Base-by-base conservation (phyloP, 2,329 filamentous ascomycete genomes). In the Trichoderma koningii region DNA sequence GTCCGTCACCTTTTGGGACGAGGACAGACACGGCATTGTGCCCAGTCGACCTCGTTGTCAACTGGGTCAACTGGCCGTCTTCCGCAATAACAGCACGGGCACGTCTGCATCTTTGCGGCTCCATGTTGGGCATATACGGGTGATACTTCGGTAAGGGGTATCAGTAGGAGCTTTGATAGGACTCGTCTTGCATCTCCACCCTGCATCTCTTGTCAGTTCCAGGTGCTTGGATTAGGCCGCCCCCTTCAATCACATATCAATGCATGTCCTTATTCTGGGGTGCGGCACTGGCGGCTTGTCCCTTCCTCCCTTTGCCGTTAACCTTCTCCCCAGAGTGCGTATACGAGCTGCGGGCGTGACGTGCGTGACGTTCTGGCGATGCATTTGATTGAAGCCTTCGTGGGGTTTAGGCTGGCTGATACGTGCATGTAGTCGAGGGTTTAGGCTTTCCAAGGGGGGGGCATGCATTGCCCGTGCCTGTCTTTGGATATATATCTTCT, bases 341-440 rank as follows among this genome's bases (percentile, higher is more conserved):
- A 45, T 53, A 63, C 50, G 48, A 63, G 50, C 50, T 55, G 48
- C 50, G 50, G n/a, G 59, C 53, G 19, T 53, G 59, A 47, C 50
- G 19, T 52, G 50, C 59, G 59, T 63, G 50, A 55, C 28, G 50
- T 47, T 45, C 34, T 9, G 59, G 15, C n/a, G 12, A 26, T 62
- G 50, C 48, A 38, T 53, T 53, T 34, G 41, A 41, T 41, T 53
- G 59, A 61, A 42, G 9, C 34, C 23, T 17, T 52, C 28, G 28
- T 6, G 28, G 28, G 28, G 28, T 9, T 30, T 9, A 7, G 38
- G 26, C 45, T 56, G 41, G 48, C 47, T 51, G 19, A 15, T 42
- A 23, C 12, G 30, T 21, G 21, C 3, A 53, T 53, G 30, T 34
- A 51, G n/a, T 52, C 50, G 26, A 30, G 26, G 17, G 23, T 50